Evolutionary conservation across 2,329 filamentous ascomycete species (phyloP), one percentile per base, ranked within the genome.

Genomic region (Botrytis hyacinthi): DNA sequence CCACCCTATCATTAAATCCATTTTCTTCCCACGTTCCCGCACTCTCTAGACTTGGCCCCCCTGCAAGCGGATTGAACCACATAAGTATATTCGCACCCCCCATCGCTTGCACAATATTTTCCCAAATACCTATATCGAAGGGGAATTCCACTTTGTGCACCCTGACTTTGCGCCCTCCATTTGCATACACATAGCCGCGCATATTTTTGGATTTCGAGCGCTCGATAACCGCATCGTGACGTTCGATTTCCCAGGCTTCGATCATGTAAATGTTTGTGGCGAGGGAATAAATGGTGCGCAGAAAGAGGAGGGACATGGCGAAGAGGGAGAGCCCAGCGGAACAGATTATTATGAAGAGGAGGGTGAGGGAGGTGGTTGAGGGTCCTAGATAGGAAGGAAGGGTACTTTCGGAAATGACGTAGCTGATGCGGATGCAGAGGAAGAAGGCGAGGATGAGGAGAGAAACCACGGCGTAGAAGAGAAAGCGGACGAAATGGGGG

Each of bases 401-500:
- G 78, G 89, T 81, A n/a, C 92, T 87, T 66, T 87, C 84, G 12
- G 85, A 81, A 89, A 91, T 95, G 72, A 96, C 83, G 22, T 86
- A 81, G 35, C 83, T 81, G 75, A 88, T 84, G 73, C 92, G 89
- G 22, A 83, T 82, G 81, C 83, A 88, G n/a, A 94, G 83, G 62
- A 92, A 86, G 77, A 84, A 85, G 71, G 86, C 84, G 9, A 95
- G 86, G 72, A 83, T 81, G 83, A 90, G 90, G n/a, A 82, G 77
- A 77, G 93, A 89, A 2, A 91, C 85, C 22, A 87, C 74, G 40
- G 92, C 86, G 80, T 90, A 95, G 76, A 89, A 80, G 61, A 96
- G 85, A 83, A 96, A 95, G 78, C 93, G 92, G 65, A 94, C 76
- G 82, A 96, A 96, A 83, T 95, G 91, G 12, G 93, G 93, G 78